phyloP scores from a whole-genome alignment of 164 flowering plant genomes.

The Vitis amurensis region DNA sequence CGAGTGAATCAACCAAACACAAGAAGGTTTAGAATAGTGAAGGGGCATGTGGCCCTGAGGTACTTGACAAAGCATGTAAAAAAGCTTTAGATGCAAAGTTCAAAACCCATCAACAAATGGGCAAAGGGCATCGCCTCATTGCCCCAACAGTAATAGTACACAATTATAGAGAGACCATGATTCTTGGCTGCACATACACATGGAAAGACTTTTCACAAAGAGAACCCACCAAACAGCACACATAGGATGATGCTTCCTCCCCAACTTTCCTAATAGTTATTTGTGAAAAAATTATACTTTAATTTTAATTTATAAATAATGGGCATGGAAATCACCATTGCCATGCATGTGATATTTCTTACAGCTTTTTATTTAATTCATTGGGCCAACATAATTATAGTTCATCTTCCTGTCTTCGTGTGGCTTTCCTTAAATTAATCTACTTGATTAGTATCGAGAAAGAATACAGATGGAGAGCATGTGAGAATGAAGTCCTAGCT shows the following conservation, averaged over 20 bases:
- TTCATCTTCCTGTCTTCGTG: slow-evolving; percentile 12
- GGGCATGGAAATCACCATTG: slow-evolving; percentile 8
- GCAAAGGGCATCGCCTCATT: slow-evolving; percentile 27
- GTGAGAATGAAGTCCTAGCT: slow-evolving; percentile 9
- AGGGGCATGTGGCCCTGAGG: slow-evolving; percentile 11
- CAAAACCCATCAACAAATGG: slow-evolving; percentile 11
- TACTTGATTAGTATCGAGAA: slow-evolving; percentile 8
- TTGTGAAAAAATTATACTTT: not conserved
- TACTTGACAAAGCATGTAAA: slow-evolving; percentile 19
- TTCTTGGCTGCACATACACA: slow-evolving; percentile 34
- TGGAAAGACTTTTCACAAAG: slow-evolving; percentile 8
- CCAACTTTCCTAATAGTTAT: slow-evolving; percentile 1
- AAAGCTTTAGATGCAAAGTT: slow-evolving; percentile 4
- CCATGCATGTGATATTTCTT: slow-evolving; percentile 14
- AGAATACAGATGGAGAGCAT: slow-evolving; percentile 22
- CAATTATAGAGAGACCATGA: slow-evolving; percentile 20
- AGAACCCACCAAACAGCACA: slow-evolving; percentile 9
- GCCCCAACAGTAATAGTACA: slow-evolving; percentile 12
- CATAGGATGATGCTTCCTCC: slow-evolving; percentile 17
- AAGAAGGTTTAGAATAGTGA: not conserved
- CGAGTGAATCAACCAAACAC: too few relatives aligned
- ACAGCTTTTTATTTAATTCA: slow-evolving; percentile 1
- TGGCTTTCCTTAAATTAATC: slow-evolving; percentile 18
- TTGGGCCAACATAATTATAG: slow-evolving; percentile 15
- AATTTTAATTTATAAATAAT: not conserved